Base-by-base conservation (phyloP, 345 rosid species). In the Conringia planisiliqua region DNA sequence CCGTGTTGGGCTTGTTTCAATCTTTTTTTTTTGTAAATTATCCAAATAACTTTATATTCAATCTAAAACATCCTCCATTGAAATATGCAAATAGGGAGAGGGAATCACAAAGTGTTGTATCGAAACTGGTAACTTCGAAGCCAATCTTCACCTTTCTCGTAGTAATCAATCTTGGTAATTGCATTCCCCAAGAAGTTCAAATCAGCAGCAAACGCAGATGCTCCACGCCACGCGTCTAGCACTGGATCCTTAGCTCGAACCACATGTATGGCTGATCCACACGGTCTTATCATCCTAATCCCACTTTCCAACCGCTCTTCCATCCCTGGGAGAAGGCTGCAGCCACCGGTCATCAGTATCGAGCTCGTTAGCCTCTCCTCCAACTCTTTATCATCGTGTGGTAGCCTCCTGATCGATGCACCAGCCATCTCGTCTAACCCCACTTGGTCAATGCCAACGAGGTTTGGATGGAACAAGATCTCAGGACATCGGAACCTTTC, bases 191-290 rank as follows among this genome's bases (percentile, higher is more conserved):
- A 84, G 78, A 92, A 95, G 40, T 74, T 83, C 65, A 67, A 20
- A 20, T 78, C 67, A 58, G 96, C 66, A 40, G 99, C 97, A 73
- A 83, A 88, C 1, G 63, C 50, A 69, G 97, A 81, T n/a, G 99
- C 99, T 20, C 99, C 99, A 8, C 96, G 92, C 97, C 99, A 92
- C 0, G 97, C 99, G 71, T 95, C 99, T 32, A 89, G 90, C 62
- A 90, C 85, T 0, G 97, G 97, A 77, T 94, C 88, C 54, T 83
- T 71, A 58, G 96, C 96, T 81, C 83, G 78, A 61, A 85, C 83
- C 12, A 91, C 87, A 40, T 74, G 76, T 54, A 94, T 94, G 29
- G 85, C 86, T 0, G 90, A 59, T 20, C 97, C 97, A 36, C 87
- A 84, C 2, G 98, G 98, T 66, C 92, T 83, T 50, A 91, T 84